Base-by-base conservation (phyloP, 176 grass and related monocot species). In the Oryza rufipogon region DNA sequence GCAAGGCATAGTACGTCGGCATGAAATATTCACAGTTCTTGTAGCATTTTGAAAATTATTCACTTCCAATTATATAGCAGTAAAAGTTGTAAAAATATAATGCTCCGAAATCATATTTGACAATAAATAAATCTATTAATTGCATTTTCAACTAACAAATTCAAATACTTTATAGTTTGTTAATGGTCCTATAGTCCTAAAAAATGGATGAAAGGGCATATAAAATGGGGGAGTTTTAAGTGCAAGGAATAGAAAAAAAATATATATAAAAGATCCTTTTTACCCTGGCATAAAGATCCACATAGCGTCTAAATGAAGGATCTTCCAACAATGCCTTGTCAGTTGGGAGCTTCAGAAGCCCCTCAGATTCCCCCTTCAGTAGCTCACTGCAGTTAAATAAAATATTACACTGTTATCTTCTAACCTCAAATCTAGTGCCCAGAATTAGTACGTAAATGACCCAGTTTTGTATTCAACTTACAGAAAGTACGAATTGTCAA, bases 201-300 rank as follows among this genome's bases (percentile, higher is more conserved):
- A 63, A n/a, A 22, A 7, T 63, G 20, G n/a, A 63, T 23, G 11
- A 23, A 63, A 63, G 58, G n/a, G n/a, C 20, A 63, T 23, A 2
- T 63, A 63, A 22, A 23, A 11, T 2, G 7, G 8, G 58, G n/a
- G 6, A 54, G 47, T 70, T 66, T 76, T 44, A 46, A 77, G 22
- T 41, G 2, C 11, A 47, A 6, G 54, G 45, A 26, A 68, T 68
- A 65, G n/a, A 38, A 38, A 38, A 38, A 73, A 81, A n/a, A 79
- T 2, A 56, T 2, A 47, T 23, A 23, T 23, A 5, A 64, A 32
- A 5, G 52, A 74, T 38, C 8, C 0, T 25, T 9, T 2, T 22
- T 78, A 94, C 97, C 93, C 94, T 99, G 39, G 93, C 97, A 82
- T 94, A 99, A 76, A 96, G 91, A 75, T 94, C 91, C 64, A 99